phyloP scores from a whole-genome alignment of 768 basidiomycete species.

The Rhodocollybia butyracea region DNA sequence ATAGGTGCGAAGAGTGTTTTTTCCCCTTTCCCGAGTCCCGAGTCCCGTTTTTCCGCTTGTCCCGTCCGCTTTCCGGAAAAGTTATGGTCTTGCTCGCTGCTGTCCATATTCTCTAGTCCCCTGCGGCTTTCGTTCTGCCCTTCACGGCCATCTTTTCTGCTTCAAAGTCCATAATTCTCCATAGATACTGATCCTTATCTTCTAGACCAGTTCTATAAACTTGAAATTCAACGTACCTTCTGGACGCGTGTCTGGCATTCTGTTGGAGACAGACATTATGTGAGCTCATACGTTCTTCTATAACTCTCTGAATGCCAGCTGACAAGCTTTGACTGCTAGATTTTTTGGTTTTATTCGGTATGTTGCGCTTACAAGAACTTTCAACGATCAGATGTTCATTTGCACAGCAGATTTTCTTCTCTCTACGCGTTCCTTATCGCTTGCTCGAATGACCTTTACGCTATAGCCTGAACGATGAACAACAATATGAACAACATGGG shows the following conservation, averaged over 20 bases:
- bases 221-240: background rate
- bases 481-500: slow-evolving; percentile 8
- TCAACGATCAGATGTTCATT: background rate
- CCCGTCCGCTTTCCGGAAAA: background rate
- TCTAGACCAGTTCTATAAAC: background rate
- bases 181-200: background rate
- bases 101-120: background rate
- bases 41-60: slow-evolving; percentile 5
- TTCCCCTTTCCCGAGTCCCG: slow-evolving; percentile 8
- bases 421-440: background rate
- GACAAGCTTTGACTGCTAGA: background rate
- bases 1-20: slow-evolving; percentile 8
- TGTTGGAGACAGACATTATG: background rate
- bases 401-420: background rate
- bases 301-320: background rate
- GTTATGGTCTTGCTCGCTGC: background rate
- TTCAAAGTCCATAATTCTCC: background rate
- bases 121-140: background rate
- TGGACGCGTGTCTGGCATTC: background rate
- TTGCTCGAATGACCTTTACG: background rate
- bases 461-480: slow-evolving; percentile 3
- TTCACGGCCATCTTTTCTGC: background rate
- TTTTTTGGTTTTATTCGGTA: background rate
- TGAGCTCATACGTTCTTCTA: background rate
- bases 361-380: background rate